Evolutionary conservation across 768 basidiomycete species (phyloP), one percentile per base, ranked within the genome.

Genomic region (Kwoniella sp.): DNA sequence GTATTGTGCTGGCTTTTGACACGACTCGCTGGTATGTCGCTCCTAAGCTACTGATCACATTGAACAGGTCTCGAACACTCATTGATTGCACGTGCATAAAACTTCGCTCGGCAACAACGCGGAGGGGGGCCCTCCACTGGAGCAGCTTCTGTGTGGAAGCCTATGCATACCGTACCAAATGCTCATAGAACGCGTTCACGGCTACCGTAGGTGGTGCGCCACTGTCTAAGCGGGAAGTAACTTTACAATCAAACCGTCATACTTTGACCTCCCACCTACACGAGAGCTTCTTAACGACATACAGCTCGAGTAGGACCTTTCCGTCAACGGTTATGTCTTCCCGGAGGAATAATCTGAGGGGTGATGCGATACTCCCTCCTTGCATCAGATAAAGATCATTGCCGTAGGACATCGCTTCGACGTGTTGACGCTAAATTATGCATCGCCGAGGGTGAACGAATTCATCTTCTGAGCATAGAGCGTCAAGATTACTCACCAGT

Each of bases 281-380:
- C 29, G 22, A 22, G 3, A 9, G 23, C 15, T 23, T 30, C 23
- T 11, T 30, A 26, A 8, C 41, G 41, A 45, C 41, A 52, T 4
- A 30, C 29, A 15, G 51, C 25, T 52, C 51, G 22, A 52, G 51
- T 11, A 26, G 51, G 25, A 30, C 25, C 9, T 12, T 52, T 25
- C 29, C 51, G 41, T 17, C 41, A 17, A 45, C 41, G 15, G 41
- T 17, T 8, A 45, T 17, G 23, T 67, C 61, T 23, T 63, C 61
- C 2, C 55, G 61, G 1, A 56, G 1, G 68, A 61, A 55, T 65
- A 69, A 38, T 69, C 68, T 17, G 53, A 58, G 1, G 68, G 63
- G 37, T 65, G 58, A 55, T 69, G 68, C 1, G 63, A 65, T 1
- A 69, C 29, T 4, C 68, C 68, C 20, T 69, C 64, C 22, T 69